Evolutionary conservation across 192 early-diverging fungal species (phyloP).

Genomic region (Entrophospora sp.): DNA sequence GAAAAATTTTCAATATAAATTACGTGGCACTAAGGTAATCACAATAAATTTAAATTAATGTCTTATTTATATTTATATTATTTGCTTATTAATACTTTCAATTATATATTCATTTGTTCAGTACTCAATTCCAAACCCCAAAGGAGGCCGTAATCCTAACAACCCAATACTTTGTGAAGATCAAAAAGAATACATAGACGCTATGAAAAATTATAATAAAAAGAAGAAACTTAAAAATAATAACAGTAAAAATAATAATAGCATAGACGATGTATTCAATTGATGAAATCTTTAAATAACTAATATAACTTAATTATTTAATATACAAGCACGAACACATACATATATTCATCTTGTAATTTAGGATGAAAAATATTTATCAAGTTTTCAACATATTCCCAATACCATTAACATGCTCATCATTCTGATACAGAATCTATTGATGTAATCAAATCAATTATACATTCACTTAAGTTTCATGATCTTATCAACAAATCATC

Average conservation of each 20-base stretch:
- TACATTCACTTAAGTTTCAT: slow-evolving; percentile 44
- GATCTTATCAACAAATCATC: slow-evolving; percentile 23
- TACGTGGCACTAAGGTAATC: slow-evolving; percentile 74
- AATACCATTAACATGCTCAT: slow-evolving; percentile 35
- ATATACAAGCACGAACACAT: too few relatives aligned
- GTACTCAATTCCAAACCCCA: slow-evolving; percentile 77
- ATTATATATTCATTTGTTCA: slow-evolving; percentile 14
- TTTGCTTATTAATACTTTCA: neutral
- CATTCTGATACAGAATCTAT: slow-evolving; percentile 41
- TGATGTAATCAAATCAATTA: slow-evolving; percentile 52
- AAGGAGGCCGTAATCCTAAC: slow-evolving; percentile 65
- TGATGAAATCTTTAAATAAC: too few relatives aligned
- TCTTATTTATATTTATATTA: neutral
- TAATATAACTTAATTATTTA: too few relatives aligned
- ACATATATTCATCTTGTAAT: too few relatives aligned
- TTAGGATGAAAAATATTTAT: slow-evolving; percentile 53
- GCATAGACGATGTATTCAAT: too few relatives aligned
- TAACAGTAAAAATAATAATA: too few relatives aligned
- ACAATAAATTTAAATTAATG: neutral
- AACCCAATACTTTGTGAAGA: slow-evolving; percentile 86
- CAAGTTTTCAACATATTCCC: slow-evolving; percentile 29
- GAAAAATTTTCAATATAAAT: slow-evolving; percentile 81
- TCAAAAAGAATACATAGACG: slow-evolving; percentile 75
- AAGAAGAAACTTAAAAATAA: too few relatives aligned
- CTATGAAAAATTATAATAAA: slow-evolving; percentile 38